Percentiles rank a stretch among this genome's conserved stretches.
These are phyloP conservation scores for Aspergillus sp. DNA, from an alignment of 2,329 filamentous ascomycete species.

Conservation along the genomic window DNA sequence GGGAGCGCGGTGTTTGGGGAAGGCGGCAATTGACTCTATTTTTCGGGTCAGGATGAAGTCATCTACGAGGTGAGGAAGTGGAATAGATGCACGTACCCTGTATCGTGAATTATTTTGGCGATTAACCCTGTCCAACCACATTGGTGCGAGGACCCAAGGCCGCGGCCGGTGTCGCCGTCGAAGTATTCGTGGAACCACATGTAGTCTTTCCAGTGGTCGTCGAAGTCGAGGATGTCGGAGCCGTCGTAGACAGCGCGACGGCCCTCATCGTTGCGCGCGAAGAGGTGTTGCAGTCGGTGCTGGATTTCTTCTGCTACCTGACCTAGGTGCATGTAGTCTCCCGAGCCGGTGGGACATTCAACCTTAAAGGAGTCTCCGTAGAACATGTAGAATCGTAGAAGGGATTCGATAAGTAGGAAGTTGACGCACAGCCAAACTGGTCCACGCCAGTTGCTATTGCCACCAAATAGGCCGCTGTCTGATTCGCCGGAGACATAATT, in stretches of 20 bases:
- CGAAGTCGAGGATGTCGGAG: constrained; percentile 83
- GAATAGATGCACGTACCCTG: constrained; percentile 64
- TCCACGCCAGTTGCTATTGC: constrained; percentile 97
- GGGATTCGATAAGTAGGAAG: constrained; percentile 87
- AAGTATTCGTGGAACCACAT: constrained; percentile 99
- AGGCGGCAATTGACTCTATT: constrained; percentile 80
- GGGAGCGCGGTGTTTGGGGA: constrained; percentile 88
- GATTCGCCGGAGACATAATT: constrained; percentile 94
- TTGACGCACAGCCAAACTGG: constrained; percentile 97
- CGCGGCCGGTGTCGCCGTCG: constrained; percentile 85
- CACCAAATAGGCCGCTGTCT: constrained; percentile 90
- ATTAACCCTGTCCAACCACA: constrained; percentile 96
- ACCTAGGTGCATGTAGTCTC: constrained; percentile 92
- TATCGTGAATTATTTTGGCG: constrained; percentile 96
- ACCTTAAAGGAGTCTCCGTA: constrained; percentile 86
- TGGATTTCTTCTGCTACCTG: constrained; percentile 94
- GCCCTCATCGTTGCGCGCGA: constrained; percentile 79
- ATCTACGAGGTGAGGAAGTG: no score
- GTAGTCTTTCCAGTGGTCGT: constrained; percentile 88
- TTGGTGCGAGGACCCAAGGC: constrained; percentile 88
- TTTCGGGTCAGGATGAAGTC: constrained; percentile 29
- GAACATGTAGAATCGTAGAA: constrained; percentile 96
- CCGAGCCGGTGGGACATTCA: constrained; percentile 90
- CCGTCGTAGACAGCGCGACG: constrained; percentile 85
- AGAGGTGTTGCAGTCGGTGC: constrained; percentile 89